Percentiles rank a stretch among this genome's conserved stretches.
Evolutionary conservation across 176 grass and related monocot genomes (phyloP).

Genomic region (Oryza coarctata): DNA sequence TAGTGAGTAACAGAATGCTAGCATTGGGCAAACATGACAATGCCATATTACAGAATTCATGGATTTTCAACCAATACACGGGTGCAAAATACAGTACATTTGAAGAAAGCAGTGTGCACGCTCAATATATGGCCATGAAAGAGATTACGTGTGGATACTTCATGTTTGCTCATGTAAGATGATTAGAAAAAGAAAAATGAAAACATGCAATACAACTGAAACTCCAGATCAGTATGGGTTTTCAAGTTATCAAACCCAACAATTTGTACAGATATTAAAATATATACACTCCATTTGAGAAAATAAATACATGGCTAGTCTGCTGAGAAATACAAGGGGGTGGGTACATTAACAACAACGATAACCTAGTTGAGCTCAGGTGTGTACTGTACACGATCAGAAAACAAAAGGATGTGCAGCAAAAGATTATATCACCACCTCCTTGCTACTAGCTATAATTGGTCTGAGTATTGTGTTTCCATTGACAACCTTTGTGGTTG

Average conservation of each 20-base stretch:
- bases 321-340: not conserved
- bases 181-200: not conserved
- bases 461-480: conserved; percentile 77
- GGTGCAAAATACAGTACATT: too few relatives aligned
- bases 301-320: not conserved
- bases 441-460: conserved; percentile 61
- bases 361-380: not conserved
- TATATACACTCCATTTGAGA: not conserved
- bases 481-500: conserved; percentile 79
- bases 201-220: not conserved
- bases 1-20: too few relatives aligned
- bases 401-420: not conserved
- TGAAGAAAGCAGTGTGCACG: too few relatives aligned
- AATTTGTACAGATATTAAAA: not conserved
- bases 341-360: not conserved
- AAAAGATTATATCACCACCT: conserved; percentile 35
- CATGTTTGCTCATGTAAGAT: not conserved
- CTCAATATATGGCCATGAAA: too few relatives aligned
- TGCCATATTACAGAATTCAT: too few relatives aligned
- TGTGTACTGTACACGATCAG: not conserved
- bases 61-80: too few relatives aligned
- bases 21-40: too few relatives aligned
- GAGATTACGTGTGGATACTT: not conserved
- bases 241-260: not conserved
- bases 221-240: not conserved